Conservation (phyloP, 73 alveolate genomes). For the Effrenium voratum region DNA sequence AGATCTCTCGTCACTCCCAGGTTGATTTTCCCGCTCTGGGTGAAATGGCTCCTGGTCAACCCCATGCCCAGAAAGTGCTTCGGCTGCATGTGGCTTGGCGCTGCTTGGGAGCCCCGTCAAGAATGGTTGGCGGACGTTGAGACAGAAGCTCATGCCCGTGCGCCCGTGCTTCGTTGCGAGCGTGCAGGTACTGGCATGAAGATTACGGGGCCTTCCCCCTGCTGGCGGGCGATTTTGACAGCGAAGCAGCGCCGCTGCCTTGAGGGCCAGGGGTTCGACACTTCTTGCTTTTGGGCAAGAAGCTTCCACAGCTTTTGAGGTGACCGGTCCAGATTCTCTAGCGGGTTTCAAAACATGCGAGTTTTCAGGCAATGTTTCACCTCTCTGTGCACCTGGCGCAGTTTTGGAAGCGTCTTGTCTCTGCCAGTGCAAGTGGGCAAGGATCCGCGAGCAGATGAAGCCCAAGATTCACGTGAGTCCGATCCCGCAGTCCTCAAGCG, state of each 20-base stretch:
- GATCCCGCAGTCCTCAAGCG: constrained; percentile 44
- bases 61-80: constrained; percentile 73
- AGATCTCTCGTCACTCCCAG: background rate
- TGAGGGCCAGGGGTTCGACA: too few species aligned
- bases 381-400: too few species aligned
- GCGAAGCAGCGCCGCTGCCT: constrained; percentile 29
- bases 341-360: too few species aligned
- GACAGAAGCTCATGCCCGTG: too few species aligned
- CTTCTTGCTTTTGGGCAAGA: too few species aligned
- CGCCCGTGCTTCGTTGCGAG: background rate
- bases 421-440: too few species aligned
- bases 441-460: constrained; percentile 61
- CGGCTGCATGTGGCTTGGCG: background rate
- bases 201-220: constrained; percentile 74
- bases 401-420: too few species aligned
- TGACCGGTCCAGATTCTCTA: too few species aligned
- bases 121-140: background rate
- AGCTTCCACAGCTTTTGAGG: too few species aligned
- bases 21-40: constrained; percentile 85
- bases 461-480: constrained; percentile 73
- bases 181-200: constrained; percentile 45
- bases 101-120: background rate
- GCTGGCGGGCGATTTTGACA: constrained; percentile 61
- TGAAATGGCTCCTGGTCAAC: constrained; percentile 83
- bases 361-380: too few species aligned